Conservation (phyloP, 2,329 filamentous ascomycete genomes). For the Chaetomium sp. region DNA sequence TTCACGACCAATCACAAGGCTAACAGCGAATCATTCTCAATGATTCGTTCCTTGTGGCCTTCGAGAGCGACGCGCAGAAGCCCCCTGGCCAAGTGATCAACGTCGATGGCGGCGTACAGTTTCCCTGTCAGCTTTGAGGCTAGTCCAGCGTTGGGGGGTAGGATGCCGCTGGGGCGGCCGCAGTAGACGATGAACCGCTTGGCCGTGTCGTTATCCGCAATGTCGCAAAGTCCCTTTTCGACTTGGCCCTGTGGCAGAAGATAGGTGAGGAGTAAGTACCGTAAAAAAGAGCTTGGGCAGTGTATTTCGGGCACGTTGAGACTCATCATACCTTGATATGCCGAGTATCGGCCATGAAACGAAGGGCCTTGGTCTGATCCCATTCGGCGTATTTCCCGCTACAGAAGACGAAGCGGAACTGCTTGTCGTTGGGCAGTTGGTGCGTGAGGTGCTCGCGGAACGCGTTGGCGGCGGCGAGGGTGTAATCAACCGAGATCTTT, state of each 20-base stretch:
- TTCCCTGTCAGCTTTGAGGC: conserved; percentile 26
- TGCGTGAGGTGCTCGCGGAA: conserved; percentile 29
- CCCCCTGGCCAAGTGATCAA: conserved; percentile 31
- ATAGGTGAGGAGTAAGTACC: not conserved
- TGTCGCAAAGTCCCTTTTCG: conserved; percentile 34
- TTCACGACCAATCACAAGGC: conserved; percentile 5
- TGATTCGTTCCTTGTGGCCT: conserved; percentile 31
- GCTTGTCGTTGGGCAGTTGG: conserved; percentile 25
- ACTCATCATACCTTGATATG: conserved; percentile 29
- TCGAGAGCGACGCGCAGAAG: conserved; percentile 33
- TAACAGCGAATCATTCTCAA: conserved; percentile 27
- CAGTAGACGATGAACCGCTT: conserved; percentile 31
- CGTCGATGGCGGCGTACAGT: conserved; percentile 29
- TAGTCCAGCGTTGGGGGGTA: conserved; percentile 23
- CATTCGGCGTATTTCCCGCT: conserved; percentile 29
- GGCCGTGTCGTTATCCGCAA: conserved; percentile 28
- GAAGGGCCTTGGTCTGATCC: conserved; percentile 29
- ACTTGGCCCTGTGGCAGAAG: conserved; percentile 31
- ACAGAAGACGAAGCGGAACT: conserved; percentile 40
- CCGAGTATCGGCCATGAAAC: conserved; percentile 33
- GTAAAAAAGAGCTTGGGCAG: not conserved
- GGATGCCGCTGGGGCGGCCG: conserved; percentile 32
- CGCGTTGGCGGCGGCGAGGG: conserved; percentile 44
- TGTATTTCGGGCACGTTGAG: not conserved
- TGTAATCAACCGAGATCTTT: conserved; percentile 54